Conservation (phyloP, 306 rosid genomes). For the Acacia melanoxylon region DNA sequence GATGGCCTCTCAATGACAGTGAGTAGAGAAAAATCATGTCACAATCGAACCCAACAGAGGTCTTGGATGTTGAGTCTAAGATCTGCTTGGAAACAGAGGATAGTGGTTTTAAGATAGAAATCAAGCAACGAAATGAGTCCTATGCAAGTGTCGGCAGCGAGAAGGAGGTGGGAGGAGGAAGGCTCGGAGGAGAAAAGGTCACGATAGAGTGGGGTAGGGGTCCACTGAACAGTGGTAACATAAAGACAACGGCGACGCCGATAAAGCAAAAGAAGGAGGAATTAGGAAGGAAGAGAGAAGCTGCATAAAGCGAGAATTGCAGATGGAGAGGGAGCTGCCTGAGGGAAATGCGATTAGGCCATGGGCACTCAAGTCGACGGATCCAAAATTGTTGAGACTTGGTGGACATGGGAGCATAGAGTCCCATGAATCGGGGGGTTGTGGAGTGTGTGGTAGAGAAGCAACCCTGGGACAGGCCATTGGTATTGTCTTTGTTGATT, state of each 20-base stretch:
- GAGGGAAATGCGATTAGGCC: slow-evolving; percentile 89
- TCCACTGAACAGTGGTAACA: slow-evolving; percentile 86
- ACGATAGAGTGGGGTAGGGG: slow-evolving; percentile 73
- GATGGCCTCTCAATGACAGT: slow-evolving; percentile 79
- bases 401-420: slow-evolving; percentile 93
- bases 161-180: slow-evolving; percentile 80
- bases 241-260: slow-evolving; percentile 22
- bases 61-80: slow-evolving; percentile 68
- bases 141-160: slow-evolving; percentile 85
- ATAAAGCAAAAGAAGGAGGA: slow-evolving; percentile 66
- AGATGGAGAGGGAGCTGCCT: slow-evolving; percentile 81
- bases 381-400: slow-evolving; percentile 86
- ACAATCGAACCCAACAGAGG: slow-evolving; percentile 86
- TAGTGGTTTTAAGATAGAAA: slow-evolving; percentile 55
- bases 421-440: slow-evolving; percentile 66
- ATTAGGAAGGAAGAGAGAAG: slow-evolving; percentile 68
- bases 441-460: not conserved
- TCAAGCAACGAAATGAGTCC: slow-evolving; percentile 90
- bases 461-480: slow-evolving; percentile 42
- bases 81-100: slow-evolving; percentile 78
- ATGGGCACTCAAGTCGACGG: slow-evolving; percentile 74
- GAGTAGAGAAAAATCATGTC: slow-evolving; percentile 60
- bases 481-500: slow-evolving; percentile 22
- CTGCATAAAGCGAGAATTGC: slow-evolving; percentile 83
- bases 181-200: slow-evolving; percentile 88